Base-by-base conservation (phyloP, 768 basidiomycete species). In the Sporobolomyces pararoseus region DNA sequence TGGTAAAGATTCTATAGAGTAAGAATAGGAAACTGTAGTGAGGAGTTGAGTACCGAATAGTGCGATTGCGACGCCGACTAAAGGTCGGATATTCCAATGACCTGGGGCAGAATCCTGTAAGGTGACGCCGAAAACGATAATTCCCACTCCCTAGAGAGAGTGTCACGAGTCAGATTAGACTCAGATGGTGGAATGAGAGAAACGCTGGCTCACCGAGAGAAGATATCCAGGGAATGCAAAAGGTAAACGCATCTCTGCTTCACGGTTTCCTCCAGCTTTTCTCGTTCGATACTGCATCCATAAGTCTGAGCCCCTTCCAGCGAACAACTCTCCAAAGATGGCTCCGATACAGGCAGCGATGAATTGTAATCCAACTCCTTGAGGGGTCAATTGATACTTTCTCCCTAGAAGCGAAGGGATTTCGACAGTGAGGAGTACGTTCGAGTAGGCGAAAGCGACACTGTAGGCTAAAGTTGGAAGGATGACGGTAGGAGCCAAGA, bases 291-390 rank as follows among this genome's bases (percentile, higher is more conserved):
- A 73, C 16, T 39, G 27, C 68, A 76, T 73, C 57, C 61, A 72
- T 31, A n/a, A 3, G 65, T 77, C 76, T n/a, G 68, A 69, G 3
- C 75, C 75, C 0, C 7, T 39, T 0, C 76, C 76, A 17, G 75
- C 75, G 50, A 77, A n/a, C 21, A 59, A 50, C 47, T 77, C 76
- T 21, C 76, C 76, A 2, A 76, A 31, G 21, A 74, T 25, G 10
- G 72, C 74, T 0, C 76, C 76, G 57, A 77, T 50, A 25, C 75
- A 51, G 12, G 65, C 67, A 0, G 70, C 71, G 51, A 75, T 57
- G 55, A 77, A 75, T 50, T 77, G 75, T 1, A 76, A 57, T 10
- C 76, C 76, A n/a, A 66, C 60, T 31, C 73, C 72, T 23, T 75
- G 76, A 2, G 74, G 27, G 25, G 66, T 72, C 44, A 77, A 65